Conservation (phyloP, 2,329 filamentous ascomycete genomes). For the Teratosphaeria nubilosa region DNA sequence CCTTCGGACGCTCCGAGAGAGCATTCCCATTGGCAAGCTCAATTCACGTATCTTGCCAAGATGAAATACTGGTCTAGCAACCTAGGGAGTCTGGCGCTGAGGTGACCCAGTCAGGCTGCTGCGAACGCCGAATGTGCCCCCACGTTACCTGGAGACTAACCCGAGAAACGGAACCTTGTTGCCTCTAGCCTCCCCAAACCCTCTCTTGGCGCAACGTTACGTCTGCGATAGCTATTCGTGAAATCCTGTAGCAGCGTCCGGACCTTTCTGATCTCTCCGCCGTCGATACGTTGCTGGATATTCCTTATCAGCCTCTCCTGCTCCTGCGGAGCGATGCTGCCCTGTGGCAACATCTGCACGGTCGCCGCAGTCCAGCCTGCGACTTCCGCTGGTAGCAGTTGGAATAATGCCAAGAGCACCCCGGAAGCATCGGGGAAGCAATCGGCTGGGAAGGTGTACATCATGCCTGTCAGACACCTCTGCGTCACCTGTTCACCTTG, state of each 20-base stretch:
- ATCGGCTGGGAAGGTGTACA: slow-evolving; percentile 95
- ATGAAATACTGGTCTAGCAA: too few species aligned
- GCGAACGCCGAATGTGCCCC: too few species aligned
- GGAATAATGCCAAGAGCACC: slow-evolving; percentile 80
- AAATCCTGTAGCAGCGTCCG: slow-evolving; percentile 87
- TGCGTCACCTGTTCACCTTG: slow-evolving; percentile 71
- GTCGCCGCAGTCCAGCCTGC: slow-evolving; percentile 75
- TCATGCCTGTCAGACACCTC: slow-evolving; percentile 91
- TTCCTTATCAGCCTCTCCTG: slow-evolving; percentile 69
- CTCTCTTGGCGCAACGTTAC: slow-evolving; percentile 91
- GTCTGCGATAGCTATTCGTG: slow-evolving; percentile 82
- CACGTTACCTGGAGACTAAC: slow-evolving; percentile 6
- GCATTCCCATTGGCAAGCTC: too few species aligned
- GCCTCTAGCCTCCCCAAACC: slow-evolving; percentile 81
- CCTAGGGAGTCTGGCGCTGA: too few species aligned
- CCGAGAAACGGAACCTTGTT: slow-evolving; percentile 67
- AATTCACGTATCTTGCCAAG: too few species aligned
- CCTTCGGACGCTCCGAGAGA: too few species aligned
- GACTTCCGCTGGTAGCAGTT: slow-evolving; percentile 71
- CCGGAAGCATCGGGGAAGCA: slow-evolving; percentile 92
- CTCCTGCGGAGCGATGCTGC: slow-evolving; percentile 70
- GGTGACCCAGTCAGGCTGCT: too few species aligned
- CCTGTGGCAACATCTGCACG: slow-evolving; percentile 70
- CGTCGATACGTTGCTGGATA: slow-evolving; percentile 63
- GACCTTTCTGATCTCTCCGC: slow-evolving; percentile 65